These are phyloP conservation scores for Candida adriatica DNA, from an alignment of 805 yeast genomes.

Conservation along the genomic window DNA sequence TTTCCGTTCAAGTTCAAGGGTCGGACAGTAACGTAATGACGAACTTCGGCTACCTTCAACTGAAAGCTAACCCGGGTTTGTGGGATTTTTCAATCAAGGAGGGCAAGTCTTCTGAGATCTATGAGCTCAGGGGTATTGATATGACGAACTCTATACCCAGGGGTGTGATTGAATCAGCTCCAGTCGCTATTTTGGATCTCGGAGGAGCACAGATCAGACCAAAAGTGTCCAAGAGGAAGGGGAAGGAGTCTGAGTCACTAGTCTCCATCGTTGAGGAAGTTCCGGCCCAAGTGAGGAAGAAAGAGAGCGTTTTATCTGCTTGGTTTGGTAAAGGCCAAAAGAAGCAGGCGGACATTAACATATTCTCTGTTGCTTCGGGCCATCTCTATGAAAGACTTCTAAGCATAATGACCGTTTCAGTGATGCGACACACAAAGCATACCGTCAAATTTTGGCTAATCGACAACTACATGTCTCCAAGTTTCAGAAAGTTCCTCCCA, in stretches of 20 bases:
- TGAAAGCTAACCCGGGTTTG: constrained; percentile 65
- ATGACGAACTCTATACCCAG: constrained; percentile 3
- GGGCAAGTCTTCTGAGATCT: constrained; percentile 37
- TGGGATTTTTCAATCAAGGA: constrained; percentile 48
- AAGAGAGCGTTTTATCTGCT: constrained; percentile 13
- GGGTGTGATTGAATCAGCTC: constrained; percentile 12
- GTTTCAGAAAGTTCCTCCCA: constrained; percentile 57
- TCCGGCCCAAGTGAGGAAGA: constrained; percentile 1
- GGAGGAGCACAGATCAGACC: constrained; percentile 42
- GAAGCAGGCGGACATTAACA: constrained; percentile 58
- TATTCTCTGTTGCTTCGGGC: constrained; percentile 80
- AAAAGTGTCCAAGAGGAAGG: constrained; percentile 34
- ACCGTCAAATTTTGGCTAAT: constrained; percentile 81
- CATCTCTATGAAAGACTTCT: constrained; percentile 68
- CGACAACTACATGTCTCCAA: constrained; percentile 72
- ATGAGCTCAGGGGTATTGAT: constrained; percentile 30
- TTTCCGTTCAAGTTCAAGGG: constrained; percentile 18
- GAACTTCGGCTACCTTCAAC: constrained; percentile 77
- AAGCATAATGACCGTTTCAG: constrained; percentile 76
- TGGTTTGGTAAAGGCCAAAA: constrained; percentile 5
- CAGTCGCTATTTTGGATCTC: constrained; percentile 34
- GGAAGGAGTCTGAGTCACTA: constrained; percentile 26
- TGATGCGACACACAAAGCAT: constrained; percentile 55
- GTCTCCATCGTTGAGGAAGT: constrained; percentile 11
- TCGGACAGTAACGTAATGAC: constrained; percentile 70